Evolutionary conservation across 2,329 filamentous ascomycete genomes (phyloP).

Genomic region (Blumeria graminis): DNA sequence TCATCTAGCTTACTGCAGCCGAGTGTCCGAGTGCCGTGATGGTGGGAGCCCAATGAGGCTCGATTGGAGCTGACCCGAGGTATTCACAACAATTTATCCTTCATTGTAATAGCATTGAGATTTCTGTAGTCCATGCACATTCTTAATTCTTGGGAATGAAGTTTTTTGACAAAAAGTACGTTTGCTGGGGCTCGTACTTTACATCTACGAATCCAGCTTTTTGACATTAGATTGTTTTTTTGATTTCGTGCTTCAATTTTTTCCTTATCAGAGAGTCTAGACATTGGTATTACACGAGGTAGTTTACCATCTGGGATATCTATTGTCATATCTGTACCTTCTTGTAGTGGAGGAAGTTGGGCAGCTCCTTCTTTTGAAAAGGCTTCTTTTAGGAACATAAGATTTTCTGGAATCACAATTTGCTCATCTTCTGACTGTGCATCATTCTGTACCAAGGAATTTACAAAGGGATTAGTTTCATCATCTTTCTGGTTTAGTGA

Average conservation of each 20-base stretch:
- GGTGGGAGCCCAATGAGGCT: too few species aligned
- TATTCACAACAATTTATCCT: too few species aligned
- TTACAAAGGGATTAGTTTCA: neutral
- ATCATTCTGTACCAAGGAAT: neutral
- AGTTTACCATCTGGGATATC: neutral
- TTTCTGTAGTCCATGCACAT: neutral
- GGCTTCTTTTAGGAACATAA: neutral
- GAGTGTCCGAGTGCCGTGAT: too few species aligned
- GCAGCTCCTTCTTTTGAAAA: neutral
- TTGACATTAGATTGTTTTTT: neutral
- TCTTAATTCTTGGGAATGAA: neutral
- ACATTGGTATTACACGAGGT: neutral
- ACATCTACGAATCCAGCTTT: neutral
- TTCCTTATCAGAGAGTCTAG: neutral
- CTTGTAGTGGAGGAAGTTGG: neutral
- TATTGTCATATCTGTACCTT: neutral
- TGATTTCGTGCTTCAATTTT: neutral
- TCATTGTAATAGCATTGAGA: neutral
- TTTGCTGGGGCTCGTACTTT: neutral
- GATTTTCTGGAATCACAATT: neutral
- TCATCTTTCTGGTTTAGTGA: neutral
- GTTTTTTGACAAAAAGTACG: neutral
- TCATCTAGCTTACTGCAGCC: too few species aligned
- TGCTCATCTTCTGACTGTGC: neutral
- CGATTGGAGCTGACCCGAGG: too few species aligned